Percentiles rank a stretch among this genome's conserved stretches.
Evolutionary conservation across 768 basidiomycete genomes (phyloP).

Genomic region (Boletus sp.): DNA sequence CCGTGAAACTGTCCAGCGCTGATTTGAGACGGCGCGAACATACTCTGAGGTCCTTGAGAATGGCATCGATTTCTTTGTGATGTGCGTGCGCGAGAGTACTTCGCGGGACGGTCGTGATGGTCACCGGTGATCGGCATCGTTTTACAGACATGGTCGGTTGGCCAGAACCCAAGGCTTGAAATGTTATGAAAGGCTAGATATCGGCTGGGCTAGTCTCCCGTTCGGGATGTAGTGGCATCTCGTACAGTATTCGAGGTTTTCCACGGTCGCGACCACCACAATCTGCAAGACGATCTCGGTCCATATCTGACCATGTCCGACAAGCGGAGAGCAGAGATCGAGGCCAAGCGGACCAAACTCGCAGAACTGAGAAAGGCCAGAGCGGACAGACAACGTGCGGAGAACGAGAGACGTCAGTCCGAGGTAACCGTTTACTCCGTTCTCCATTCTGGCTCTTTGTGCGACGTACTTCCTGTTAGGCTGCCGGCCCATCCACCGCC

Average conservation of each 20-base stretch:
- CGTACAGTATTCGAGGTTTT: too few relatives aligned
- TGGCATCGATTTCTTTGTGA: conserved; percentile 48
- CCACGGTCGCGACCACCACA: too few relatives aligned
- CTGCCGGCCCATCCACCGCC: conserved; percentile 39
- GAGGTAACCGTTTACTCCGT: conserved; percentile 18
- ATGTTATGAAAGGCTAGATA: too few relatives aligned
- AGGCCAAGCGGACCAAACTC: conserved; percentile 85
- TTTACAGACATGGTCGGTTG: background rate
- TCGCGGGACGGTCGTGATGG: conserved; percentile 18
- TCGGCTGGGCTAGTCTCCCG: too few relatives aligned
- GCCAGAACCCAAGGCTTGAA: too few relatives aligned
- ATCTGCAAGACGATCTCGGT: background rate
- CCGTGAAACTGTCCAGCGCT: conserved; percentile 30
- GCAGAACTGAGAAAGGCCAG: conserved; percentile 80
- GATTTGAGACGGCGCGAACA: conserved; percentile 52
- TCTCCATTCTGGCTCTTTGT: background rate
- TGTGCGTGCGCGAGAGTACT: conserved; percentile 17
- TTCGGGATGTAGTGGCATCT: too few relatives aligned
- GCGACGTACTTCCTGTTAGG: conserved; percentile 23
- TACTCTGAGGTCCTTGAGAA: conserved; percentile 60
- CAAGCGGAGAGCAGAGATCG: conserved; percentile 81
- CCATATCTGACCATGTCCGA: conserved; percentile 47
- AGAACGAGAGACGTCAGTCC: conserved; percentile 38
- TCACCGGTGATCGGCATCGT: conserved; percentile 5
- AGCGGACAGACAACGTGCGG: conserved; percentile 62